Conservation (phyloP, 2,329 filamentous ascomycete genomes). For the Colletotrichum lentis region DNA sequence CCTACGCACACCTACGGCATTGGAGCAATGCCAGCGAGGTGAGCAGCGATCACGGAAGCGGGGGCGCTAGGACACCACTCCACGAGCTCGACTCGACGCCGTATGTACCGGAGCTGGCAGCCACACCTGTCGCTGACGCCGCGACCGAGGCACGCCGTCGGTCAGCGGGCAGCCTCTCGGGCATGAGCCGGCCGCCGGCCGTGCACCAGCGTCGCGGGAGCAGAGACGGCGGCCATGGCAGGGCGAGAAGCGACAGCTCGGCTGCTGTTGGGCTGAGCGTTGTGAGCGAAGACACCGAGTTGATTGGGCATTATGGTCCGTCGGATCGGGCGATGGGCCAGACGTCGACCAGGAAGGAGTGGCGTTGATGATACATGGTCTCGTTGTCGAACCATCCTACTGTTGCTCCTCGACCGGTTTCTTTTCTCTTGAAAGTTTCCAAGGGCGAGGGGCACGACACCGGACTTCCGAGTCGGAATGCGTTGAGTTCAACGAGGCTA, state of each 20-base stretch:
- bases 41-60: conserved; percentile 46
- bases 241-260: conserved; percentile 40
- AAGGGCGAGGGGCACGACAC: not conserved
- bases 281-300: conserved; percentile 58
- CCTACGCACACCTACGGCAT: conserved; percentile 51
- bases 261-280: conserved; percentile 40
- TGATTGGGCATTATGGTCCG: conserved; percentile 56
- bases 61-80: conserved; percentile 40
- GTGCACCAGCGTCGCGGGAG: conserved; percentile 42
- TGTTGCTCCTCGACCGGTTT: not conserved
- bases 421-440: not conserved
- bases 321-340: conserved; percentile 52
- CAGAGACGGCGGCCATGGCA: conserved; percentile 41
- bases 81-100: conserved; percentile 51
- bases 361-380: not conserved
- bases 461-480: not conserved
- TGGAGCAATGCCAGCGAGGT: conserved; percentile 56
- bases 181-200: conserved; percentile 41
- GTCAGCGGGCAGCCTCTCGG: conserved; percentile 41
- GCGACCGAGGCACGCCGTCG: conserved; percentile 42
- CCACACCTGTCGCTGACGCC: conserved; percentile 42
- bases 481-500: not conserved
- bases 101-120: conserved; percentile 51
- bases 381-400: not conserved
- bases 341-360: conserved; percentile 45